These are phyloP conservation scores for Syzygium jambos DNA, from an alignment of 345 rosid genomes.

Conservation along the genomic window DNA sequence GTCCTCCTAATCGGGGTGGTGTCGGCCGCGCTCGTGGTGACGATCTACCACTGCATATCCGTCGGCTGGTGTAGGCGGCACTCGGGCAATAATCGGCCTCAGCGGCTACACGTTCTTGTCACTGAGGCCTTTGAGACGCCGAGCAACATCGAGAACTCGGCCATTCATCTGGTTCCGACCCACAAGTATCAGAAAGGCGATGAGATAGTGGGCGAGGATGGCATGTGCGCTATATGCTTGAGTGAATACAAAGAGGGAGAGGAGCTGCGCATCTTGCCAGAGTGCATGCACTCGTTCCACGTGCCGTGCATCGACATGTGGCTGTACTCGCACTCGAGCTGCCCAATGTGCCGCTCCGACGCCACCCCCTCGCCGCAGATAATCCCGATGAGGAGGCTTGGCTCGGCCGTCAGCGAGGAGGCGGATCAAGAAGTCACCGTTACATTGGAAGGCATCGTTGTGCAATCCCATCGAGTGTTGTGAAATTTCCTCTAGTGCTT, in stretches of 20 bases:
- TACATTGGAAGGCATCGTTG: background rate
- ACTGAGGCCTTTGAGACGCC: background rate
- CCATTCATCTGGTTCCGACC: conserved; percentile 25
- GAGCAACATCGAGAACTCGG: conserved; percentile 13
- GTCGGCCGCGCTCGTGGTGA: conserved; percentile 18
- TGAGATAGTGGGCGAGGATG: conserved; percentile 12
- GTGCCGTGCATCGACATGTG: conserved; percentile 37
- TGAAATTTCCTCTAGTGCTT: background rate
- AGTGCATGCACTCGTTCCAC: conserved; percentile 31
- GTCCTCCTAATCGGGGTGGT: conserved; percentile 15
- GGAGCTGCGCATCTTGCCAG: conserved; percentile 31
- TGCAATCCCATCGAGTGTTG: background rate
- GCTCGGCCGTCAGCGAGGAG: background rate
- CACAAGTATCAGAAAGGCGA: conserved; percentile 21
- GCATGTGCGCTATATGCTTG: conserved; percentile 23
- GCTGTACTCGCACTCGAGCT: conserved; percentile 26
- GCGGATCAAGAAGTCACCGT: background rate
- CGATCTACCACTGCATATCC: conserved; percentile 32
- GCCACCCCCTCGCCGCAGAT: conserved; percentile 19
- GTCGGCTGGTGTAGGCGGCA: conserved; percentile 12
- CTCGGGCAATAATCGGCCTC: background rate
- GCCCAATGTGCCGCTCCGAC: conserved; percentile 35
- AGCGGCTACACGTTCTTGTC: background rate
- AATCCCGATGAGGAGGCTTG: background rate
- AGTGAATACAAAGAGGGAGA: conserved; percentile 33